Conservation (phyloP, 768 basidiomycete species). For the Lactarius sanguifluus region DNA sequence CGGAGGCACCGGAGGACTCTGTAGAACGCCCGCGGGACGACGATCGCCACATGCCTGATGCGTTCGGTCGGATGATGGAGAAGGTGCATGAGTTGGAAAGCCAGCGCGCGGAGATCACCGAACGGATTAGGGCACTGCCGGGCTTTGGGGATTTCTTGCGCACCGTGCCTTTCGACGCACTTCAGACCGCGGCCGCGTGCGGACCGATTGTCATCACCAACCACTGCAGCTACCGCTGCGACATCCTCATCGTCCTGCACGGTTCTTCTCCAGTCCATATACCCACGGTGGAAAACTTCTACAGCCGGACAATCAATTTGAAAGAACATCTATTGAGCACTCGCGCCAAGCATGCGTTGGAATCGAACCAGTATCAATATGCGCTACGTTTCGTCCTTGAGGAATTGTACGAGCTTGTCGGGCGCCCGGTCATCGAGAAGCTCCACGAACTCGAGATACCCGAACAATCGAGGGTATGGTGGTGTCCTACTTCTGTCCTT, state of each 20-base stretch:
- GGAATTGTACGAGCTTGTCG: conserved; percentile 19
- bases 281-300: conserved; percentile 4
- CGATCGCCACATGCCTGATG: background rate
- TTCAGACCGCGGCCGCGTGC: conserved; percentile 11
- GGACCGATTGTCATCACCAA: conserved; percentile 24
- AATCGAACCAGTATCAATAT: conserved; percentile 2
- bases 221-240: conserved; percentile 12
- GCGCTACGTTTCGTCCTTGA: conserved; percentile 10
- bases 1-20: background rate
- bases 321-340: conserved; percentile 2
- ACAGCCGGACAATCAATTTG: background rate
- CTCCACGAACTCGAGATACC: conserved; percentile 9
- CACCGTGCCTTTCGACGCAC: conserved; percentile 6
- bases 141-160: conserved; percentile 17
- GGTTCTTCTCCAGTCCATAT: conserved; percentile 10
- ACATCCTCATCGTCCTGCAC: conserved; percentile 18
- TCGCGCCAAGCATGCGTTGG: background rate
- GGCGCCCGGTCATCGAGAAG: conserved; percentile 8
- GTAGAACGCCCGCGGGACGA: background rate
- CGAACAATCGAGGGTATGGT: conserved; percentile 25
- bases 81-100: conserved; percentile 1
- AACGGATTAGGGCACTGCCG: background rate
- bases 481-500: conserved; percentile 26
- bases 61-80: conserved; percentile 9
- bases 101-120: conserved; percentile 1